Conservation (phyloP, 257 asterid genomes). For the Salvia miltiorrhiza region DNA sequence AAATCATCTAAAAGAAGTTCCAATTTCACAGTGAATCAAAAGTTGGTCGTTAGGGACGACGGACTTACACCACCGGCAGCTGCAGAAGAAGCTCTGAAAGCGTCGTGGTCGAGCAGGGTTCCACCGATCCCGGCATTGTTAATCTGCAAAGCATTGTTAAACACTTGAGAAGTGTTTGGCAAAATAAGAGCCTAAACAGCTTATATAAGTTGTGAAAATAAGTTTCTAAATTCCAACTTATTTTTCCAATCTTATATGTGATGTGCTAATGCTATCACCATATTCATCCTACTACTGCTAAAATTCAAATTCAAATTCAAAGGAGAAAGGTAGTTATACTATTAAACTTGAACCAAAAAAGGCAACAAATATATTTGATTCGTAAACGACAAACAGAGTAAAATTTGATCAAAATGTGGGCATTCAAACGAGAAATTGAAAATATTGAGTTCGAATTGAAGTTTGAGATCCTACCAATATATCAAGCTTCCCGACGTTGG, state of each 20-base stretch:
- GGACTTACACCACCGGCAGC: conserved; percentile 21
- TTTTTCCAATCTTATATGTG: no score
- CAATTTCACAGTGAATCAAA: background rate
- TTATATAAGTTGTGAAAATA: no score
- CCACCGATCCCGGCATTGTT: conserved; percentile 67
- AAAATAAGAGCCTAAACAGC: no score
- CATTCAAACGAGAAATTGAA: background rate
- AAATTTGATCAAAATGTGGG: background rate
- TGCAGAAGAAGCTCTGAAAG: background rate
- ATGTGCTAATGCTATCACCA: no score
- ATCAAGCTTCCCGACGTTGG: conserved; percentile 46
- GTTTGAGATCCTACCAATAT: conserved; percentile 30
- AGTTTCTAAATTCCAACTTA: no score
- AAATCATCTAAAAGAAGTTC: background rate
- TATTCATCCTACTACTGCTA: background rate
- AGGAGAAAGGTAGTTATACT: no score
- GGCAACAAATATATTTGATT: background rate
- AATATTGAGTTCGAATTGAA: background rate
- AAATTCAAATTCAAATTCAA: background rate
- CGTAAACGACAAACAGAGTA: background rate
- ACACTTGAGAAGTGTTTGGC: no score
- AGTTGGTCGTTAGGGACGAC: background rate
- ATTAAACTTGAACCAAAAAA: no score
- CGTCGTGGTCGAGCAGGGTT: conserved; percentile 26
- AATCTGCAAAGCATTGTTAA: no score